phyloP scores from a whole-genome alignment of 352 stramenopile species.

The Thraustochytrium aureum region DNA sequence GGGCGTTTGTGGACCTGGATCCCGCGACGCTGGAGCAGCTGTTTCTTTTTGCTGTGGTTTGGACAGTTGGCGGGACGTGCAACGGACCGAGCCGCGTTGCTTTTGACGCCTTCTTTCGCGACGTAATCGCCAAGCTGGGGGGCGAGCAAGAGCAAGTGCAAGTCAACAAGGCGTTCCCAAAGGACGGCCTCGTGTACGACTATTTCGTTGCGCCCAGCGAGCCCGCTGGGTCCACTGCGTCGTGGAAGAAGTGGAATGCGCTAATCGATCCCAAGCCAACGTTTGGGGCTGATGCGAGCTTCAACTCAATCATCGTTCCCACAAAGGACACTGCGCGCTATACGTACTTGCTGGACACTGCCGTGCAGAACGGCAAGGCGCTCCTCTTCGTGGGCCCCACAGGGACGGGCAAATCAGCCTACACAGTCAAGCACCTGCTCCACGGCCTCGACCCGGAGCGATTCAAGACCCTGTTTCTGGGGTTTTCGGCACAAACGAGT shows the following conservation, averaged over 20 bases:
- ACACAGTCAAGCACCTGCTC: constrained; percentile 84
- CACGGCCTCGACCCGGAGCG: constrained; percentile 72
- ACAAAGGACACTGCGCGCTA: constrained; percentile 56
- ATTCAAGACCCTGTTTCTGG: constrained; percentile 79
- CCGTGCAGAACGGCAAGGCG: constrained; percentile 70
- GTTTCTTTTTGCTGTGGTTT: constrained; percentile 86
- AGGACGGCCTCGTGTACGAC: constrained; percentile 75
- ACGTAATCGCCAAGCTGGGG: constrained; percentile 67
- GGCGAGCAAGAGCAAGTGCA: constrained; percentile 33
- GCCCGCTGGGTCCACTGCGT: constrained; percentile 66
- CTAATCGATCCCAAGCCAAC: constrained; percentile 67
- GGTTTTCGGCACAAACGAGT: constrained; percentile 87
- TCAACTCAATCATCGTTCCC: constrained; percentile 36
- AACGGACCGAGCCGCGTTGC: constrained; percentile 74
- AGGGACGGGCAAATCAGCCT: constrained; percentile 90
- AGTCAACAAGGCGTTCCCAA: constrained; percentile 47
- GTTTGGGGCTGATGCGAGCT: constrained; percentile 54
- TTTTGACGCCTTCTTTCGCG: constrained; percentile 66
- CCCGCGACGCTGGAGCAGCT: constrained; percentile 65
- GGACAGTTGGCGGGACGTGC: constrained; percentile 81
- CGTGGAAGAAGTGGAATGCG: constrained; percentile 75
- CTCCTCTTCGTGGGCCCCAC: constrained; percentile 85
- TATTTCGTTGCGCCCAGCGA: constrained; percentile 72
- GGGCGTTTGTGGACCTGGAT: no score
- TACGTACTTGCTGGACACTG: constrained; percentile 84